Conservation (phyloP, 129 eudicot species). For the Flaveria sonorensis region DNA sequence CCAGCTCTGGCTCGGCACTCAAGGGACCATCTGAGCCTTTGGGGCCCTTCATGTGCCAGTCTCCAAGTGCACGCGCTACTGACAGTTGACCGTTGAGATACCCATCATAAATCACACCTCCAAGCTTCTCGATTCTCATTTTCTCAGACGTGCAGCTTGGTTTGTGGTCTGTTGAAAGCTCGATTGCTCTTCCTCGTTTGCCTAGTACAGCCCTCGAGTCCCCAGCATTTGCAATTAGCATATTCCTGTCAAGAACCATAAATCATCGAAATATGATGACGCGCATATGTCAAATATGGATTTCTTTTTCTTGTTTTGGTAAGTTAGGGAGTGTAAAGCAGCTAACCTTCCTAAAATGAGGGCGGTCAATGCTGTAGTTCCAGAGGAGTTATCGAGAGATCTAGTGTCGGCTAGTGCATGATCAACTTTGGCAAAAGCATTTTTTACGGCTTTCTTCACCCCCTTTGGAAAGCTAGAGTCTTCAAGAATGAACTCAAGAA, state of each 20-base stretch:
- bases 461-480: conserved; percentile 65
- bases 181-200: conserved; percentile 81
- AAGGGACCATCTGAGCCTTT: conserved; percentile 64
- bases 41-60: conserved; percentile 90
- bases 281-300: background rate
- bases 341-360: conserved; percentile 73
- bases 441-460: conserved; percentile 61
- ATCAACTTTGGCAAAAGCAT: conserved; percentile 78
- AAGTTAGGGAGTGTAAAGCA: background rate
- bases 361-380: conserved; percentile 80
- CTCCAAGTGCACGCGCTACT: conserved; percentile 88
- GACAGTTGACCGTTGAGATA: conserved; percentile 91
- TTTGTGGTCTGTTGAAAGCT: conserved; percentile 81
- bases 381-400: conserved; percentile 67
- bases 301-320: background rate
- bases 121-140: conserved; percentile 67
- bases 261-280: too few relatives aligned
- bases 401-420: conserved; percentile 71
- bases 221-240: conserved; percentile 85
- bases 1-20: conserved; percentile 74
- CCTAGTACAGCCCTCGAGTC: conserved; percentile 90
- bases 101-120: conserved; percentile 80
- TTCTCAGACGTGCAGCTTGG: conserved; percentile 79
- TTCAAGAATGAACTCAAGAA: conserved; percentile 58
- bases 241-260: conserved; percentile 41